A percentile compares a stretch with the other conserved stretches of the same genome.
Conservation (phyloP, 2,329 filamentous ascomycete genomes). For the Mycocentrospora acerina region DNA sequence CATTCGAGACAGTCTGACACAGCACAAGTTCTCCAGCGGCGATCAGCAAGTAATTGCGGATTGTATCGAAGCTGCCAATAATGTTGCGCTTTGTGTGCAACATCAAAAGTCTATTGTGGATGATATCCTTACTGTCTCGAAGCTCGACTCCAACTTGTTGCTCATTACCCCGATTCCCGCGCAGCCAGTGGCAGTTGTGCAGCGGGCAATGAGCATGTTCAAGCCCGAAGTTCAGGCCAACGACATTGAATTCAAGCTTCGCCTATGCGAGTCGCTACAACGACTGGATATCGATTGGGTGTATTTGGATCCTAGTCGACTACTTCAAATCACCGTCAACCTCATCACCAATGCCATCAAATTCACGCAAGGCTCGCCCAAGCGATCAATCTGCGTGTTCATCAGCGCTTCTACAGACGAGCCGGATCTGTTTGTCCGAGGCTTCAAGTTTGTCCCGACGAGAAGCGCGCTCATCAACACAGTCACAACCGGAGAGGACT, state of each 20-base stretch:
- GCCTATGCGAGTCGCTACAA: conserved; percentile 38
- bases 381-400: conserved; percentile 42
- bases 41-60: conserved; percentile 19
- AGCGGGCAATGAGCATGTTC: conserved; percentile 42
- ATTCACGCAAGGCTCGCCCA: conserved; percentile 42
- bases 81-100: conserved; percentile 45
- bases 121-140: conserved; percentile 38
- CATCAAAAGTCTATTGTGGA: conserved; percentile 41
- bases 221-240: conserved; percentile 36
- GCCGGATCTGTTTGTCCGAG: conserved; percentile 17
- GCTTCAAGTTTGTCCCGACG: conserved; percentile 31
- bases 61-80: conserved; percentile 36
- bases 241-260: conserved; percentile 30
- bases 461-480: conserved; percentile 14
- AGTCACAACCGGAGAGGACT: conserved; percentile 25
- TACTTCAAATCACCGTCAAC: conserved; percentile 47
- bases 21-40: conserved; percentile 16
- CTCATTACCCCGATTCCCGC: conserved; percentile 42
- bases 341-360: conserved; percentile 52
- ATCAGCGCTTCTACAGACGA: conserved; percentile 41
- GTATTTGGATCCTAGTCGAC: conserved; percentile 44
- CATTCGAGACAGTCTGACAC: conserved; percentile 28
- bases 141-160: conserved; percentile 33
- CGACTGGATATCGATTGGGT: conserved; percentile 42
- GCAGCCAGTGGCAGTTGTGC: conserved; percentile 38